Percentiles rank a stretch among this genome's conserved stretches.
These are phyloP conservation scores for Trebouxia sp. DNA, from an alignment of 139 green algal genomes.

Conservation along the genomic window DNA sequence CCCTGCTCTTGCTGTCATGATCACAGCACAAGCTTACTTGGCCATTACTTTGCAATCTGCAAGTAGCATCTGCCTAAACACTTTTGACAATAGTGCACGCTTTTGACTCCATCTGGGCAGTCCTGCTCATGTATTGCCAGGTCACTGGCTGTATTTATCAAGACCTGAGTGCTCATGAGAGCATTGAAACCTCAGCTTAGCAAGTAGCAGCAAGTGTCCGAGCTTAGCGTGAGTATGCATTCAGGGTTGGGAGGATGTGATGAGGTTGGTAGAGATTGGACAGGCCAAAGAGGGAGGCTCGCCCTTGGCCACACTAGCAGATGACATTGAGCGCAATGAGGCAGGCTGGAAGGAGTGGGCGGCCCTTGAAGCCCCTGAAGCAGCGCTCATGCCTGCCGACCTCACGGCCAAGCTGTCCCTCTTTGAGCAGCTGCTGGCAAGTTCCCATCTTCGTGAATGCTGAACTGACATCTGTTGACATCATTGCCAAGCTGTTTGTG, in stretches of 20 bases:
- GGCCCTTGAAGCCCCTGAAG: conserved; percentile 69
- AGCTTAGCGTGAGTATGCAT: too few species aligned
- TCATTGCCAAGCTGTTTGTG: too few species aligned
- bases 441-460: too few species aligned
- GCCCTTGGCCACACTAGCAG: conserved; percentile 47
- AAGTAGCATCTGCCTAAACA: too few species aligned
- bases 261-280: conserved; percentile 63
- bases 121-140: too few species aligned
- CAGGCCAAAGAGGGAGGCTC: conserved; percentile 36
- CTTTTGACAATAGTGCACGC: not conserved
- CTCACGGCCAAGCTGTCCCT: conserved; percentile 55
- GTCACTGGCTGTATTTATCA: not conserved
- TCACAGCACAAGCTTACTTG: too few species aligned
- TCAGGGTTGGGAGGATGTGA: conserved; percentile 86
- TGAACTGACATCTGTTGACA: too few species aligned
- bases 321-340: conserved; percentile 71
- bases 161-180: not conserved
- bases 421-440: conserved; percentile 77
- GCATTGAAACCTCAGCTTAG: too few species aligned
- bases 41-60: too few species aligned
- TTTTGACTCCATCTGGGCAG: not conserved
- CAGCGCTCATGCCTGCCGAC: conserved; percentile 57
- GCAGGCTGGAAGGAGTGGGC: conserved; percentile 69
- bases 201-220: too few species aligned
- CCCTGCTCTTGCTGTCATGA: not conserved